phyloP scores from a whole-genome alignment of 768 basidiomycete species.

The Naganishia randhawae region DNA sequence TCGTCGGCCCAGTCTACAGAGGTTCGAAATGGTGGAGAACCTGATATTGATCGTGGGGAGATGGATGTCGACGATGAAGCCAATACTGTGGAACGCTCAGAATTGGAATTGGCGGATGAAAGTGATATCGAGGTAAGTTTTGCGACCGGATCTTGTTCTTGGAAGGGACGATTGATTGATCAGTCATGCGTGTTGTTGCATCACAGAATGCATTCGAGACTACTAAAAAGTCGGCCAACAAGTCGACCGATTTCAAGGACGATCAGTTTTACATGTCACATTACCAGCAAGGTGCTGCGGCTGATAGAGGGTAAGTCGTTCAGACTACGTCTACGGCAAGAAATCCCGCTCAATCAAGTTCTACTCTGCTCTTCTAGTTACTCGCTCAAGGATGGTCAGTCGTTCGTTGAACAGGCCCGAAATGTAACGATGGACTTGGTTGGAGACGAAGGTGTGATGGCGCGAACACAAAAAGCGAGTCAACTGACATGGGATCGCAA shows the following conservation, averaged over 20 bases:
- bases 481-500: slow-evolving; percentile 88
- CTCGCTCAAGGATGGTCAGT: slow-evolving; percentile 77
- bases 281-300: slow-evolving; percentile 76
- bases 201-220: slow-evolving; percentile 66
- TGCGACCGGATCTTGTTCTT: neutral
- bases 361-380: slow-evolving; percentile 58
- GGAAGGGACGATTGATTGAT: neutral
- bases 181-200: neutral
- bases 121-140: slow-evolving; percentile 66
- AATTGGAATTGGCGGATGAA: slow-evolving; percentile 72
- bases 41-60: slow-evolving; percentile 34
- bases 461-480: slow-evolving; percentile 55
- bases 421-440: slow-evolving; percentile 75
- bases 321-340: neutral
- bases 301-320: slow-evolving; percentile 76
- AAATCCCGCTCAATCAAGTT: neutral
- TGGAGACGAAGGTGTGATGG: slow-evolving; percentile 66
- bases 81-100: slow-evolving; percentile 45
- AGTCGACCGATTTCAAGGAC: slow-evolving; percentile 60
- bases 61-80: slow-evolving; percentile 45
- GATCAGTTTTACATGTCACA: slow-evolving; percentile 88
- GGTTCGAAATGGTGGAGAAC: slow-evolving; percentile 21
- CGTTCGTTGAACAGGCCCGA: slow-evolving; percentile 78
- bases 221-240: slow-evolving; percentile 52
- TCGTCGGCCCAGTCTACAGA: slow-evolving; percentile 26